Percentiles rank a stretch among this genome's conserved stretches.
Evolutionary conservation across 2,329 filamentous ascomycete species (phyloP).

Genomic region (Peltaster fructicola): DNA sequence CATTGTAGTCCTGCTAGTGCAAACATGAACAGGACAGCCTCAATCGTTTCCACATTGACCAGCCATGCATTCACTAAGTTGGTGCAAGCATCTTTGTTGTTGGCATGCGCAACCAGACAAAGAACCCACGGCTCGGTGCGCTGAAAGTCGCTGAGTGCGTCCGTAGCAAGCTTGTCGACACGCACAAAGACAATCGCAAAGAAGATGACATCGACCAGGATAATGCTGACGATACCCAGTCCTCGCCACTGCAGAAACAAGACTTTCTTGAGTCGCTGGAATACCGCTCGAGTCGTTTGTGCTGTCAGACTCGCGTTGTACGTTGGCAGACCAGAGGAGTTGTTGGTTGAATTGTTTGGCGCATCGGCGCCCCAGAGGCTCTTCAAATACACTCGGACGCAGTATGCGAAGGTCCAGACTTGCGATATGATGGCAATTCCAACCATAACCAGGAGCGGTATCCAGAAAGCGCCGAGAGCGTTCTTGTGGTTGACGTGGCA

Average conservation of each 20-base stretch:
- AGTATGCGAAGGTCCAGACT: slow-evolving; percentile 69
- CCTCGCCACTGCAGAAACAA: slow-evolving; percentile 89
- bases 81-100: slow-evolving; percentile 51
- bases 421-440: slow-evolving; percentile 63
- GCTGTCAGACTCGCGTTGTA: slow-evolving; percentile 60
- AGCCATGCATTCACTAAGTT: slow-evolving; percentile 41
- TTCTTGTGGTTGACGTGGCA: slow-evolving; percentile 90
- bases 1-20: slow-evolving; percentile 71
- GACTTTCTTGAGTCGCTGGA: slow-evolving; percentile 69
- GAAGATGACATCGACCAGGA: slow-evolving; percentile 81
- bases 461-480: slow-evolving; percentile 75
- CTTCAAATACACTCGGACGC: slow-evolving; percentile 82
- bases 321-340: slow-evolving; percentile 49
- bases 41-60: slow-evolving; percentile 57
- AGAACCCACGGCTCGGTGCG: slow-evolving; percentile 48
- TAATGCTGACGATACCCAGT: slow-evolving; percentile 75
- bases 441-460: slow-evolving; percentile 65
- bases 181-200: slow-evolving; percentile 84
- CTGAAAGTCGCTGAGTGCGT: slow-evolving; percentile 35
- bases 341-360: slow-evolving; percentile 43
- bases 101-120: slow-evolving; percentile 45
- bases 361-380: slow-evolving; percentile 53
- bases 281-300: slow-evolving; percentile 74
- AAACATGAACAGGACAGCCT: slow-evolving; percentile 67
- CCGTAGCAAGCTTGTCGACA: slow-evolving; percentile 53